These are phyloP conservation scores for Colletotrichum cordylinicola DNA, from an alignment of 2,329 filamentous ascomycete genomes.

Conservation along the genomic window DNA sequence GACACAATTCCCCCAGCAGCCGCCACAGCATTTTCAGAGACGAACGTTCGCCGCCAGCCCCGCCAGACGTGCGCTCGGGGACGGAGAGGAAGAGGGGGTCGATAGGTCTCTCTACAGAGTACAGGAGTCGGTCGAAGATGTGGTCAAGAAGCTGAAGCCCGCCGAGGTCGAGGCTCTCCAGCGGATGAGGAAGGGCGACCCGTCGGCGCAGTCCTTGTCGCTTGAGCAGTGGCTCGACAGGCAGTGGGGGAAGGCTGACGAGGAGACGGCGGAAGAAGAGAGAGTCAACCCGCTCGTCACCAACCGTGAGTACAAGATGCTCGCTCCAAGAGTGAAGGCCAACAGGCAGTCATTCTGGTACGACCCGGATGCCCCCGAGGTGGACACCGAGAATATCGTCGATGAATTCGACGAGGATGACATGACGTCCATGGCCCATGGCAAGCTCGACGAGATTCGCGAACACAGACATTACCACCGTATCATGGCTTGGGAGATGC, in stretches of 20 bases:
- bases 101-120: neutral
- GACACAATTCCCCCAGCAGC: neutral
- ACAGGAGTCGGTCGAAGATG: constrained; percentile 13
- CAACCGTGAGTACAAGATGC: constrained; percentile 23
- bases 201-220: constrained; percentile 18
- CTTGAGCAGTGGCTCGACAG: constrained; percentile 12
- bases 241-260: neutral
- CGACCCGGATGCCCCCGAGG: constrained; percentile 53
- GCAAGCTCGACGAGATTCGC: constrained; percentile 85
- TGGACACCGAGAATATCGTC: constrained; percentile 53
- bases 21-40: neutral
- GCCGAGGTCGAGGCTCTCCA: constrained; percentile 28
- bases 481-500: constrained; percentile 94
- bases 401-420: constrained; percentile 80
- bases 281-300: constrained; percentile 5
- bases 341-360: constrained; percentile 53
- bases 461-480: constrained; percentile 89
- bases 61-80: constrained; percentile 29
- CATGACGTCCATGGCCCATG: constrained; percentile 82
- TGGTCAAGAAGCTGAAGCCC: constrained; percentile 17
- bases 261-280: neutral
- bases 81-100: constrained; percentile 27
- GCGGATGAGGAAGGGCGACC: constrained; percentile 34
- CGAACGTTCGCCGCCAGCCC: constrained; percentile 33
- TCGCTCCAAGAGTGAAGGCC: constrained; percentile 28